A percentile compares a stretch with the other conserved stretches of the same genome.
Evolutionary conservation across 345 rosid genomes (phyloP).

Genomic region (Clarkia xantiana): DNA sequence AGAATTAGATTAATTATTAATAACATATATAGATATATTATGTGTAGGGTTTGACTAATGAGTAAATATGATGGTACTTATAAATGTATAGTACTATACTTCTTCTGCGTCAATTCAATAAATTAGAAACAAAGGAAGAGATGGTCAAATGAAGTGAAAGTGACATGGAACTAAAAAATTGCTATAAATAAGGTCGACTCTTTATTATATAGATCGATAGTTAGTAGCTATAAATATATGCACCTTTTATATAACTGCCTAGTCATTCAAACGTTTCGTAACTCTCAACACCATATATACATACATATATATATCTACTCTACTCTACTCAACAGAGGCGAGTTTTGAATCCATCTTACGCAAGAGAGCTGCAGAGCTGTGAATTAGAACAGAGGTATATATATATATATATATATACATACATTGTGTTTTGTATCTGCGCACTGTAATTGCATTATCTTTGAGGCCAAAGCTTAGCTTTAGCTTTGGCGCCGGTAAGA

Average conservation of each 20-base stretch:
- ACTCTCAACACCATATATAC: background rate
- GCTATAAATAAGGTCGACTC: conserved; percentile 15
- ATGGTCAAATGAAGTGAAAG: conserved; percentile 21
- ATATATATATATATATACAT: too few relatives aligned
- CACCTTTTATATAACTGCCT: background rate
- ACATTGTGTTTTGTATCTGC: too few relatives aligned
- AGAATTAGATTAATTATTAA: background rate
- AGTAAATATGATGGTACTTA: background rate
- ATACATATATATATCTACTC: background rate
- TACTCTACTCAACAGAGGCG: background rate
- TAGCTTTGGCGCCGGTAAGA: too few relatives aligned
- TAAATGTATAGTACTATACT: background rate
- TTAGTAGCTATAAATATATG: background rate
- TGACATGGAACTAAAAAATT: conserved; percentile 21
- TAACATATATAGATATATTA: background rate
- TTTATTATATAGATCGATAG: background rate
- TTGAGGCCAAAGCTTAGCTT: too few relatives aligned
- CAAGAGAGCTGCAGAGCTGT: background rate
- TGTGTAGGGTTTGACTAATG: background rate
- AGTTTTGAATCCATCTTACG: background rate
- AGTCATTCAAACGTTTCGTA: background rate
- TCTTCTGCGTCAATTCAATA: background rate
- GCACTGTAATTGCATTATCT: too few relatives aligned
- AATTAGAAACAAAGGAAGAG: conserved; percentile 2
- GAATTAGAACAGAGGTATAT: too few relatives aligned